These are phyloP conservation scores for Corynespora cassiicola DNA, from an alignment of 2,329 filamentous ascomycete species.

Conservation along the genomic window DNA sequence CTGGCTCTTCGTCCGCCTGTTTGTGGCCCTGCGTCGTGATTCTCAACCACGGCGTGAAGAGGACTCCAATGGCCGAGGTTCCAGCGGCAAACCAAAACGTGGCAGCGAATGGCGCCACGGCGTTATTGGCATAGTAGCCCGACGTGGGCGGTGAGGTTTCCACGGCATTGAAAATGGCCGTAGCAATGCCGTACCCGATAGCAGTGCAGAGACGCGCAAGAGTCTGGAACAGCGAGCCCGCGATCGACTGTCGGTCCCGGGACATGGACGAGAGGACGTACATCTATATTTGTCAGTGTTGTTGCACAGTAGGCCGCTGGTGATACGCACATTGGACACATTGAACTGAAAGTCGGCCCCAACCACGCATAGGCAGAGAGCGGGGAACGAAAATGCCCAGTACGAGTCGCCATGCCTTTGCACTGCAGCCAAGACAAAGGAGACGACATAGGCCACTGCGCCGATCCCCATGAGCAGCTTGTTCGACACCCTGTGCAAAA, in stretches of 20 bases:
- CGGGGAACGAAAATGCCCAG: constrained; percentile 71
- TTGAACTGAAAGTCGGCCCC: constrained; percentile 75
- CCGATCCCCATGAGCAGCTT: constrained; percentile 65
- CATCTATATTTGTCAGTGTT: constrained; percentile 56
- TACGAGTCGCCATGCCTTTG: constrained; percentile 63
- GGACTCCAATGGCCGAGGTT: constrained; percentile 51
- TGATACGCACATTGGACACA: constrained; percentile 71
- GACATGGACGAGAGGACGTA: constrained; percentile 73
- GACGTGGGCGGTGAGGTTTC: constrained; percentile 35
- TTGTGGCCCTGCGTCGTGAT: constrained; percentile 61
- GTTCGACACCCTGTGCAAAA: constrained; percentile 70
- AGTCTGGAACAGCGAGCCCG: constrained; percentile 73
- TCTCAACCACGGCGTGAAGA: constrained; percentile 60
- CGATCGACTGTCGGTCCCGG: constrained; percentile 67
- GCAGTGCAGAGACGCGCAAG: constrained; percentile 66
- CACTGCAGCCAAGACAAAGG: constrained; percentile 63
- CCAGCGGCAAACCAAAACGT: constrained; percentile 59
- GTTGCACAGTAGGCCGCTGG: too few relatives aligned
- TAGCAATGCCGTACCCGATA: constrained; percentile 67
- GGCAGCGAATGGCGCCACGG: constrained; percentile 58
- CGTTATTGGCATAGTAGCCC: constrained; percentile 52
- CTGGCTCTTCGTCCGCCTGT: constrained; percentile 33
- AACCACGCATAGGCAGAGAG: constrained; percentile 65
- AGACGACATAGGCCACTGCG: constrained; percentile 50
- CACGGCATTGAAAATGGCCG: constrained; percentile 64